Conservation (phyloP, 805 yeast genomes). For the Myxozyma neglecta region DNA sequence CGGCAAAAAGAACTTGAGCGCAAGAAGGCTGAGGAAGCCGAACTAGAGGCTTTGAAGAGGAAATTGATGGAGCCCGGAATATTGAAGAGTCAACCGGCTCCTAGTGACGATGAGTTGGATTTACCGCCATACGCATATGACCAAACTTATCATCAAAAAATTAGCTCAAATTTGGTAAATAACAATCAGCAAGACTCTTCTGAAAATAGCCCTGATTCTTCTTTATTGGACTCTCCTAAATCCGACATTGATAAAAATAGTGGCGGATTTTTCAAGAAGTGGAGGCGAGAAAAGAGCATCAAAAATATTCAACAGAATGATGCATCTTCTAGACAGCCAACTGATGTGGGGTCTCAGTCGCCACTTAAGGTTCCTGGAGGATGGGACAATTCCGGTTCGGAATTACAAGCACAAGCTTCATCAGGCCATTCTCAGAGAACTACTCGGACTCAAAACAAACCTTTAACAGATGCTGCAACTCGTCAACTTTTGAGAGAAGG, state of each 20-base stretch:
- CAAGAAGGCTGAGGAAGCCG: constrained; percentile 18
- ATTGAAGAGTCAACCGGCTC: background rate
- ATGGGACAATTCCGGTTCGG: constrained; percentile 13
- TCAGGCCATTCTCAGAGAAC: background rate
- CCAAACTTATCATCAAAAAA: background rate
- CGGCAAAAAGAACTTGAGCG: constrained; percentile 19
- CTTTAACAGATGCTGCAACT: constrained; percentile 18
- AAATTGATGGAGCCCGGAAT: constrained; percentile 1
- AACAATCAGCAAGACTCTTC: too few relatives aligned
- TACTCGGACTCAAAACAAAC: background rate
- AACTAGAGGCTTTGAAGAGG: constrained; percentile 7
- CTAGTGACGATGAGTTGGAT: constrained; percentile 12
- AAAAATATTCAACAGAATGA: background rate
- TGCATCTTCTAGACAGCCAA: background rate
- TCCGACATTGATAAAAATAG: background rate
- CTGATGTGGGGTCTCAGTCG: background rate
- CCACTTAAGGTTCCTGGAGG: constrained; percentile 16
- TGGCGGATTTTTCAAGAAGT: constrained; percentile 21
- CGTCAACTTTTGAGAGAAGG: constrained; percentile 23
- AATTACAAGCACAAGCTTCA: background rate
- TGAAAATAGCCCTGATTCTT: too few relatives aligned
- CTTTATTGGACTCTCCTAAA: too few relatives aligned
- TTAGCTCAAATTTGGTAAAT: background rate
- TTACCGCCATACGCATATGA: constrained; percentile 15
- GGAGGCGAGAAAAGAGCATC: background rate